phyloP scores from a whole-genome alignment of 2,329 filamentous ascomycete genomes.

The Paraphaeosphaeria minitans region DNA sequence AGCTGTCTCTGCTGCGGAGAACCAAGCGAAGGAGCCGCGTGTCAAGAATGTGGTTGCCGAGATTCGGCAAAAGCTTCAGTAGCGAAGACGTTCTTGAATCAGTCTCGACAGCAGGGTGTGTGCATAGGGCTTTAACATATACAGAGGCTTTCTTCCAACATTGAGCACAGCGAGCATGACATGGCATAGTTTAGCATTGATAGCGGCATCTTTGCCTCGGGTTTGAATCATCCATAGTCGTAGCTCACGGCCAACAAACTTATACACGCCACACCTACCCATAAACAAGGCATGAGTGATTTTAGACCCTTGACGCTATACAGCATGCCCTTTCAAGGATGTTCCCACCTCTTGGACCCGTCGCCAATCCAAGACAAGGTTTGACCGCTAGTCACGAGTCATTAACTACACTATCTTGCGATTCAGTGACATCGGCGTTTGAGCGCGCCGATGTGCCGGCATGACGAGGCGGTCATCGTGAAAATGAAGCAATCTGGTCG shows the following conservation, averaged over 20 bases:
- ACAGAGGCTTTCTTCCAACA: background rate
- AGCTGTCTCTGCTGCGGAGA: conserved; percentile 55
- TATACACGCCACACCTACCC: background rate
- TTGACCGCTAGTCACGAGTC: background rate
- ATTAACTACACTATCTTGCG: background rate
- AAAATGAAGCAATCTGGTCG: background rate
- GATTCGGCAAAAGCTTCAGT: conserved; percentile 57
- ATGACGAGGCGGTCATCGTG: no score
- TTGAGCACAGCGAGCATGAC: conserved; percentile 2
- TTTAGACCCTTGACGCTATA: background rate
- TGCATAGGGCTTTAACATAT: conserved; percentile 12
- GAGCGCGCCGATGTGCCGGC: background rate
- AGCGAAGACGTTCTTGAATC: background rate
- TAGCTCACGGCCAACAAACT: background rate
- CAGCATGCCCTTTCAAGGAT: background rate
- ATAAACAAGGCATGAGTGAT: background rate
- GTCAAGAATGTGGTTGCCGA: conserved; percentile 65
- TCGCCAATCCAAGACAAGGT: background rate
- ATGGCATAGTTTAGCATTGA: conserved; percentile 3
- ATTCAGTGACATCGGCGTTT: conserved; percentile 1
- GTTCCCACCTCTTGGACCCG: background rate
- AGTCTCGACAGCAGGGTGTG: background rate
- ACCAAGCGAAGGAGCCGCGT: conserved; percentile 63
- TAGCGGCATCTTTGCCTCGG: background rate
- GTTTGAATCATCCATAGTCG: background rate